These are phyloP conservation scores for Triglochin maritima DNA, from an alignment of 106 monocot genomes.

Conservation along the genomic window DNA sequence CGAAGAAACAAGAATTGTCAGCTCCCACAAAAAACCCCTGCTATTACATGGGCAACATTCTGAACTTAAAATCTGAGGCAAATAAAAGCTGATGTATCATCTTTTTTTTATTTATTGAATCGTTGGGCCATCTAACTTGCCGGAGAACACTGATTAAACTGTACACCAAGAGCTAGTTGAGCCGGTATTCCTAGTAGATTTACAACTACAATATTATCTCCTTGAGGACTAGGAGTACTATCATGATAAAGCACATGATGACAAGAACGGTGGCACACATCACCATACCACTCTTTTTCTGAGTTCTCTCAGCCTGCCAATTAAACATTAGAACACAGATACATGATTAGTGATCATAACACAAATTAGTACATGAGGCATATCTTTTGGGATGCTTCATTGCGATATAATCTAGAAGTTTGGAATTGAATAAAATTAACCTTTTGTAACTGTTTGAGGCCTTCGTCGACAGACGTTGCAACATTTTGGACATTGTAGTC, in stretches of 20 bases:
- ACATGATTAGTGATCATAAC: background rate
- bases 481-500: constrained; percentile 94
- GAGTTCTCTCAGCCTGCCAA: constrained; percentile 74
- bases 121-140: too few relatives aligned
- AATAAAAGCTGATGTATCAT: too few relatives aligned
- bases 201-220: constrained; percentile 25
- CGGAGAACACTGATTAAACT: too few relatives aligned
- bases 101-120: too few relatives aligned
- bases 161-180: too few relatives aligned
- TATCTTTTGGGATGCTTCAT: background rate
- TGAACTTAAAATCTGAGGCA: too few relatives aligned
- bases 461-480: constrained; percentile 75
- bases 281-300: constrained; percentile 78
- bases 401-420: background rate
- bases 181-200: too few relatives aligned
- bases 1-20: too few relatives aligned
- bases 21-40: too few relatives aligned
- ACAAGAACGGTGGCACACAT: constrained; percentile 75
- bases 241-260: constrained; percentile 69
- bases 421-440: constrained; percentile 16
- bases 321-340: too few relatives aligned
- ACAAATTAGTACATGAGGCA: background rate
- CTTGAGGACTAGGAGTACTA: constrained; percentile 73
- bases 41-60: too few relatives aligned
- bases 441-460: constrained; percentile 81